Evolutionary conservation across 257 asterid species (phyloP), one percentile per base, ranked within the genome.

Genomic region (Haberlea rhodopensis): DNA sequence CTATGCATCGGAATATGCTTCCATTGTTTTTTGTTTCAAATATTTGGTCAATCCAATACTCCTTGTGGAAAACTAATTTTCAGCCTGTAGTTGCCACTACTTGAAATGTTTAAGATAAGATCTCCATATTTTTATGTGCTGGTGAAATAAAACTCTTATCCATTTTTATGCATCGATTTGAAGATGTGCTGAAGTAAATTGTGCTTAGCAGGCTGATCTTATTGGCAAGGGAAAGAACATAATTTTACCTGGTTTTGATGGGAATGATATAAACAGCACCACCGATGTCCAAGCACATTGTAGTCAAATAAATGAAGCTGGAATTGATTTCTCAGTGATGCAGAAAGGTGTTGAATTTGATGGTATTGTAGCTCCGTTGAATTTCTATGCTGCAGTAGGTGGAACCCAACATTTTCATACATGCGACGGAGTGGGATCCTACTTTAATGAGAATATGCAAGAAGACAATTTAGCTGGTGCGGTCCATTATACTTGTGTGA

Each of bases 311-410:
- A 65, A 40, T 72, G 68, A 53, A 13, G 32, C 37, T 34, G 72
- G 75, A 52, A 27, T 53, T 46, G 26, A 66, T 62, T 37, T 51
- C 37, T 5, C 79, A 15, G 70, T 55, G 20, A 43, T 5, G 43
- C 26, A 16, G 40, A 56, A 34, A 37, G 68, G 49, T 49, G 51
- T 79, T 63, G 81, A 79, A 53, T 73, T 76, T 16, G 43, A 32
- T 56, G 85, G 77, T 78, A 72, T 80, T 40, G 62, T 63, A 13
- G 28, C 23, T 24, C 80, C 85, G 23, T 57, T 76, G 59, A 53
- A 51, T 58, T 56, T 19, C 62, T 22, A 68, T 27, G 45, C 63
- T 26, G 66, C 69, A 21, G 21, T 59, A 37, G 21, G 49, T 49
- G 65, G 57, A 37, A 26, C 52, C 20, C 66, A 66, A 57, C 66